Conservation (phyloP, 495 filamentous ascomycete genomes). For the Penicillium canariense region DNA sequence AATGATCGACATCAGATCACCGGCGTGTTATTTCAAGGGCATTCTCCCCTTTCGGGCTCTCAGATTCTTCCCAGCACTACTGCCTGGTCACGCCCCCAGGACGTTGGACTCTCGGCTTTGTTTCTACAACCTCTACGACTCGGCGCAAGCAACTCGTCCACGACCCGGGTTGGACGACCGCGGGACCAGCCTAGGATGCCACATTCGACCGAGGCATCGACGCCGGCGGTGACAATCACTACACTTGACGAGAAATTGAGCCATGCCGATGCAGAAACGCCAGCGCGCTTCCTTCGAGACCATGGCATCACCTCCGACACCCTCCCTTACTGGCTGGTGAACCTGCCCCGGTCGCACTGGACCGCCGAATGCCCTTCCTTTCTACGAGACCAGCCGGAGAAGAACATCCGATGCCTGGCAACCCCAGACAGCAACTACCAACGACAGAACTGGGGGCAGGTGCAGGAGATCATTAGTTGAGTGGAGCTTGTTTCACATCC, state of each 20-base stretch:
- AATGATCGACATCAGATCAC: constrained; percentile 13
- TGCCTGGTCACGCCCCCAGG: constrained; percentile 11
- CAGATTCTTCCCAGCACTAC: constrained; percentile 5
- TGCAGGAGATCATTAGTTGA: constrained; percentile 57
- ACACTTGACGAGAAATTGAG: constrained; percentile 24
- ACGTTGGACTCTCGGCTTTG: neutral
- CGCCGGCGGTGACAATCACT: constrained; percentile 25
- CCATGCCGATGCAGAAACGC: constrained; percentile 16
- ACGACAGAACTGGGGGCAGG: constrained; percentile 59
- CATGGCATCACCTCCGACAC: constrained; percentile 9
- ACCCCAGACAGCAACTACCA: constrained; percentile 62
- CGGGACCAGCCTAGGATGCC: constrained; percentile 5
- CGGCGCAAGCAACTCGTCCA: neutral
- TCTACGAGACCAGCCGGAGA: constrained; percentile 51
- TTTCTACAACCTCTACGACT: neutral
- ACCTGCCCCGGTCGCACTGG: constrained; percentile 61
- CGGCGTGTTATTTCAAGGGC: constrained; percentile 5
- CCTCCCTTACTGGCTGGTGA: constrained; percentile 78
- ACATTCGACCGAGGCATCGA: constrained; percentile 15
- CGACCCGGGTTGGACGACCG: neutral
- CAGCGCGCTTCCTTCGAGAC: constrained; percentile 10
- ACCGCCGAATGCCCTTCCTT: constrained; percentile 66
- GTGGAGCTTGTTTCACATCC: constrained; percentile 7
- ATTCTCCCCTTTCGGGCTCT: neutral
- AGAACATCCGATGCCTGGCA: constrained; percentile 54